Percentiles rank a stretch among this genome's conserved stretches.
These are phyloP conservation scores for Pelargonium nanum DNA, from an alignment of 345 rosid genomes.

Conservation along the genomic window DNA sequence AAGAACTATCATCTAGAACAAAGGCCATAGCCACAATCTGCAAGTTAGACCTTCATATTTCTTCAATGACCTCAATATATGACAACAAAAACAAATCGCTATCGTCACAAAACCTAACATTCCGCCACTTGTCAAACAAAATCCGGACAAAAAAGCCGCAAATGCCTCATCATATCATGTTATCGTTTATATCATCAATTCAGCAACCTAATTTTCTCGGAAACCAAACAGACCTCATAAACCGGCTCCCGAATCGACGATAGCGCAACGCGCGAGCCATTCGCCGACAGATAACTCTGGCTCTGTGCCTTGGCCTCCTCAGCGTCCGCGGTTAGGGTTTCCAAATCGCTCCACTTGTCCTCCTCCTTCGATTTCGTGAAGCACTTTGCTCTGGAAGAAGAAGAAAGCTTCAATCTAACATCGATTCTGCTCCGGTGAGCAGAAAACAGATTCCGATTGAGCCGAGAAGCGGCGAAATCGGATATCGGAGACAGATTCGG, in stretches of 20 bases:
- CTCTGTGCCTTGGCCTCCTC: slow-evolving; percentile 6
- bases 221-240: slow-evolving; percentile 53
- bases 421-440: background rate
- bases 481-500: background rate
- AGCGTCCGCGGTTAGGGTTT: slow-evolving; percentile 24
- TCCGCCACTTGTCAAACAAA: background rate
- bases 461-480: background rate
- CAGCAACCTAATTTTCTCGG: background rate
- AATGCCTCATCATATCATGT: background rate
- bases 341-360: slow-evolving; percentile 38
- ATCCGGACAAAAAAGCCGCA: too few species aligned
- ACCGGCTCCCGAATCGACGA: slow-evolving; percentile 76
- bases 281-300: slow-evolving; percentile 7
- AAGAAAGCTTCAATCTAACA: background rate
- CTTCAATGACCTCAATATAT: background rate
- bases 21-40: background rate
- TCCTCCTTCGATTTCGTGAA: slow-evolving; percentile 47
- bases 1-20: too few species aligned
- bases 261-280: slow-evolving; percentile 33
- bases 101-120: background rate
- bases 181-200: background rate
- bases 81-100: background rate
- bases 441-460: background rate
- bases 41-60: background rate
- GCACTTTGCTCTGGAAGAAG: slow-evolving; percentile 29